A percentile compares a stretch with the other conserved stretches of the same genome.
phyloP scores from a whole-genome alignment of 257 asterid genomes.

The Solanum etuberosum region DNA sequence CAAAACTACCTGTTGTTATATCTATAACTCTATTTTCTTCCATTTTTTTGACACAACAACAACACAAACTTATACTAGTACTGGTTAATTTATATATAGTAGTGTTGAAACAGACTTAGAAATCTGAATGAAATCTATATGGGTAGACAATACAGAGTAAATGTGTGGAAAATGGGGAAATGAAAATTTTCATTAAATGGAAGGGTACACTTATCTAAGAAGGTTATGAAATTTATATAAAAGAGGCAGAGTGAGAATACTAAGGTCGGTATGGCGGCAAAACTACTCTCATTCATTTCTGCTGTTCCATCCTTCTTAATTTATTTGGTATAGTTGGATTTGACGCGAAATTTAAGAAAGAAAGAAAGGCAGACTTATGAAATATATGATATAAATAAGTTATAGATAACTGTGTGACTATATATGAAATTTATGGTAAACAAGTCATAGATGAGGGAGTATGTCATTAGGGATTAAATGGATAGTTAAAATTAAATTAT shows the following conservation, averaged over 20 bases:
- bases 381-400: too few relatives aligned
- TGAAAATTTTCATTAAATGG: not conserved
- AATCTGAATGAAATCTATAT: constrained; percentile 7
- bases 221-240: constrained; percentile 17
- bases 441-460: too few relatives aligned
- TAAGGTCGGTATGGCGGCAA: not conserved
- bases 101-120: not conserved
- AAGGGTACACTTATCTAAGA: constrained; percentile 21
- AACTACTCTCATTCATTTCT: not conserved
- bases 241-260: not conserved
- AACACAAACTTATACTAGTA: not conserved
- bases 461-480: not conserved
- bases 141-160: not conserved
- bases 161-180: not conserved
- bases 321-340: not conserved
- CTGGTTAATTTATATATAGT: not conserved
- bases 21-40: constrained; percentile 10
- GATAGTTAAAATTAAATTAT: too few relatives aligned
- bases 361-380: too few relatives aligned
- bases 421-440: too few relatives aligned
- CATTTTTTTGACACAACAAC: not conserved
- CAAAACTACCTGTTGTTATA: constrained; percentile 23
- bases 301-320: not conserved
- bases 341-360: too few relatives aligned
- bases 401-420: too few relatives aligned